These are phyloP conservation scores for Artemisia annua DNA, from an alignment of 129 eudicot genomes.

Conservation along the genomic window DNA sequence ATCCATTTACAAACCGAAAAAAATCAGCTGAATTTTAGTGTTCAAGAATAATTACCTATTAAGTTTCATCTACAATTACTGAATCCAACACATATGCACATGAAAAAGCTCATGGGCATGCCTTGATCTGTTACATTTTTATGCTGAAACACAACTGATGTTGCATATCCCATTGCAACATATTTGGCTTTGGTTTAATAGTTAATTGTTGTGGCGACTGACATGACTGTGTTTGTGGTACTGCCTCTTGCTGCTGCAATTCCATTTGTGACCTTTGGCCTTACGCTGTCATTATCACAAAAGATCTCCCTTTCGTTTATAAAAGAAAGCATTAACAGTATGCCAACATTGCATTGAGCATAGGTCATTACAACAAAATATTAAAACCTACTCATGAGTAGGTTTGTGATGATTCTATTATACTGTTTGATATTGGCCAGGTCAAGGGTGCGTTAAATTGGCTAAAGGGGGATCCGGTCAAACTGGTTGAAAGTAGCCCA, in stretches of 20 bases:
- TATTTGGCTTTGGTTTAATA: slow-evolving; percentile 44
- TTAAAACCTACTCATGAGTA: too few species aligned
- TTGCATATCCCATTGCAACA: slow-evolving; percentile 63
- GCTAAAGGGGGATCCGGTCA: too few species aligned
- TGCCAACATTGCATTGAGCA: slow-evolving; percentile 30
- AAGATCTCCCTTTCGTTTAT: slow-evolving; percentile 47
- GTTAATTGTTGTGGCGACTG: slow-evolving; percentile 54
- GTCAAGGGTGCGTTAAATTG: too few species aligned
- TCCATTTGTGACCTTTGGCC: slow-evolving; percentile 54
- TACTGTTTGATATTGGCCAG: too few species aligned
- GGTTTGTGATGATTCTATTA: too few species aligned
- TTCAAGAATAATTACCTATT: too few species aligned
- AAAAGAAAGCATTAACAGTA: slow-evolving; percentile 65
- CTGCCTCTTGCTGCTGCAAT: slow-evolving; percentile 53
- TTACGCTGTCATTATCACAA: slow-evolving; percentile 27
- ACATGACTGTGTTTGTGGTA: slow-evolving; percentile 66
- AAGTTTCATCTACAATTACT: too few species aligned
- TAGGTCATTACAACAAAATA: slow-evolving; percentile 1
- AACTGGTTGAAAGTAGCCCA: too few species aligned
- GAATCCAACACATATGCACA: too few species aligned
- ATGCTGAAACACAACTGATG: slow-evolving; percentile 59
- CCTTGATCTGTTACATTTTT: slow-evolving; percentile 51
- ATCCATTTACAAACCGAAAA: too few species aligned
- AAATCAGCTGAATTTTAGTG: too few species aligned
- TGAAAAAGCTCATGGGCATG: too few species aligned